Conservation (phyloP, 2,329 filamentous ascomycete genomes). For the Fusarium metavorans region DNA sequence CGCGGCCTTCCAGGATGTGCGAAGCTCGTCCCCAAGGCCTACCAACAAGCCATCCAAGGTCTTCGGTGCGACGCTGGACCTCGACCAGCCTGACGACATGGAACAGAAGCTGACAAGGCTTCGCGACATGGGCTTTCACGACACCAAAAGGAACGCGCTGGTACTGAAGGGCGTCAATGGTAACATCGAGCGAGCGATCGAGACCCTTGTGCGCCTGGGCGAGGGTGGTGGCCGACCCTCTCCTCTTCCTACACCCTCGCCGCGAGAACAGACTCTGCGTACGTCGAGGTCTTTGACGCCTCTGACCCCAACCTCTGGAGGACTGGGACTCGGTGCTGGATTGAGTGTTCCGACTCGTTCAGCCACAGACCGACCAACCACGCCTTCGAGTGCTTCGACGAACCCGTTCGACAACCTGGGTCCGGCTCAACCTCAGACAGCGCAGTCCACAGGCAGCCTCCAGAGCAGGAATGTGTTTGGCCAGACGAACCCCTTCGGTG, state of each 20-base stretch:
- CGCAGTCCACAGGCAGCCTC: conserved; percentile 73
- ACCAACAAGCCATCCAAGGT: conserved; percentile 74
- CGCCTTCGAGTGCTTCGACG: conserved; percentile 63
- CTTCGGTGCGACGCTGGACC: conserved; percentile 76
- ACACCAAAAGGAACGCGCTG: conserved; percentile 83
- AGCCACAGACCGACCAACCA: conserved; percentile 50
- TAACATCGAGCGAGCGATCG: conserved; percentile 86
- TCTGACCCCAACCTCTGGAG: conserved; percentile 54
- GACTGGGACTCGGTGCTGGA: conserved; percentile 47
- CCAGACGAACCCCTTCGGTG: conserved; percentile 77
- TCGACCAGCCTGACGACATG: conserved; percentile 66
- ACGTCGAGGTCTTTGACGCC: conserved; percentile 67
- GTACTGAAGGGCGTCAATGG: conserved; percentile 87
- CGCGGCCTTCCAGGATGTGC: conserved; percentile 41
- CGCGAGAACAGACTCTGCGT: conserved; percentile 62
- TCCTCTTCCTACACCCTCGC: conserved; percentile 51
- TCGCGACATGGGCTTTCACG: conserved; percentile 91
- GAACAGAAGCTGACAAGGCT: conserved; percentile 83
- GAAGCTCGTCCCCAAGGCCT: conserved; percentile 54
- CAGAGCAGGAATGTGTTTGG: conserved; percentile 68
- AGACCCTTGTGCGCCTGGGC: conserved; percentile 84
- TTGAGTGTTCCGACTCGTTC: conserved; percentile 49
- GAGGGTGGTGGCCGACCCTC: conserved; percentile 68
- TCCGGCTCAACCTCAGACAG: conserved; percentile 68
- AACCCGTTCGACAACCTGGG: conserved; percentile 77